Conservation (phyloP, 306 rosid genomes). For the Nissolia schottii region DNA sequence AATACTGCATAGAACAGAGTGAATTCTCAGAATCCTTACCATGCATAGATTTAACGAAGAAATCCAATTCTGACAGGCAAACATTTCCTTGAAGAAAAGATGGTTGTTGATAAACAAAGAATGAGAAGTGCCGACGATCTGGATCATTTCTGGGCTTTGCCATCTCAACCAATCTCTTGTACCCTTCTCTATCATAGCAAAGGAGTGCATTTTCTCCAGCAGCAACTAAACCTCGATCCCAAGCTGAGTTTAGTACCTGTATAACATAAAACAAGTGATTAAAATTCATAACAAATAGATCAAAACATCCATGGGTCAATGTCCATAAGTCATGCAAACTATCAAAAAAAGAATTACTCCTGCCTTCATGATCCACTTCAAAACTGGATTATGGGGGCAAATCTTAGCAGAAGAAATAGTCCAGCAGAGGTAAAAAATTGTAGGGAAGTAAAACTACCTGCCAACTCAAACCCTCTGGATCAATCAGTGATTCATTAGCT, state of each 20-base stretch:
- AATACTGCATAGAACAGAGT: slow-evolving; percentile 11
- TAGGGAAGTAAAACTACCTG: slow-evolving; percentile 53
- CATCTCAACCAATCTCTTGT: slow-evolving; percentile 65
- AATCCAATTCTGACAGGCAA: slow-evolving; percentile 71
- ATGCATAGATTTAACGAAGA: slow-evolving; percentile 89
- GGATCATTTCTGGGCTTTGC: slow-evolving; percentile 92
- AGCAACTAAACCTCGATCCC: slow-evolving; percentile 71
- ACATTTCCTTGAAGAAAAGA: slow-evolving; percentile 63
- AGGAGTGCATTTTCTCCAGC: slow-evolving; percentile 86
- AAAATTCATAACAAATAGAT: slow-evolving; percentile 11
- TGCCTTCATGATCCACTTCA: slow-evolving; percentile 3
- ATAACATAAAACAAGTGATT: slow-evolving; percentile 1
- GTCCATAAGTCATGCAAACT: slow-evolving; percentile 16
- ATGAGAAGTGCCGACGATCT: slow-evolving; percentile 72
- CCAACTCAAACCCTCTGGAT: slow-evolving; percentile 91
- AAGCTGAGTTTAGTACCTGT: slow-evolving; percentile 78
- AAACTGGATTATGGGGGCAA: slow-evolving; percentile 8
- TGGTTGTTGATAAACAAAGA: slow-evolving; percentile 78
- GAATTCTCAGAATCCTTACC: slow-evolving; percentile 51
- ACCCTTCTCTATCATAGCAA: slow-evolving; percentile 78
- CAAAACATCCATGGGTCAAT: neutral
- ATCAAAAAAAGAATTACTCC: neutral
- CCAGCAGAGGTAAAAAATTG: neutral
- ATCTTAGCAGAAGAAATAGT: slow-evolving; percentile 12
- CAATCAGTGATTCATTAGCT: slow-evolving; percentile 67